Percentiles rank a stretch among this genome's conserved stretches.
Evolutionary conservation across 2,329 filamentous ascomycete species (phyloP).

Genomic region (Gaeumannomyces sp.): DNA sequence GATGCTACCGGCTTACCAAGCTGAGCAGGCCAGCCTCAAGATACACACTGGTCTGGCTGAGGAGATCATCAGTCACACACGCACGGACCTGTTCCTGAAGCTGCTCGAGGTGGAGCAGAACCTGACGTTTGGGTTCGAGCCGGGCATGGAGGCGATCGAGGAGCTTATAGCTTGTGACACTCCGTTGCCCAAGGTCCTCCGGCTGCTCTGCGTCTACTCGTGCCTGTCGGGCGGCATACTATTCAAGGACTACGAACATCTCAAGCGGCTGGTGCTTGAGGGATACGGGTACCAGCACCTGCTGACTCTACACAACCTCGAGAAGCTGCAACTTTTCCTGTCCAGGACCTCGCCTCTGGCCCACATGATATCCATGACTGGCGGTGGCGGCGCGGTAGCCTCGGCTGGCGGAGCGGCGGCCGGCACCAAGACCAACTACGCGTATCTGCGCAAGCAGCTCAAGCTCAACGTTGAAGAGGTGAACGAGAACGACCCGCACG

Average conservation of each 20-base stretch:
- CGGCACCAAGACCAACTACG: constrained; percentile 82
- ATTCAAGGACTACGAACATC: constrained; percentile 80
- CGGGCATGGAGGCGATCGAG: constrained; percentile 86
- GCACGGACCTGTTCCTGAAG: constrained; percentile 81
- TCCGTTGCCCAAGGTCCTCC: constrained; percentile 72
- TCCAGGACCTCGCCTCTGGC: constrained; percentile 70
- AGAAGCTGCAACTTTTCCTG: constrained; percentile 82
- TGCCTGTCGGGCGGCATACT: constrained; percentile 85
- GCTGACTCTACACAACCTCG: constrained; percentile 78
- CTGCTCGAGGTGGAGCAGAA: constrained; percentile 93
- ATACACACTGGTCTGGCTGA: constrained; percentile 88
- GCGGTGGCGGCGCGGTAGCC: constrained; percentile 40
- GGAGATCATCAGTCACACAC: constrained; percentile 90
- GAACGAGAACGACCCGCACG: constrained; percentile 87
- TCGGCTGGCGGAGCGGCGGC: constrained; percentile 30
- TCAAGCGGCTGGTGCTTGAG: constrained; percentile 81
- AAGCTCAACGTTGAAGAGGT: constrained; percentile 93
- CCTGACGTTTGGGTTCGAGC: constrained; percentile 82
- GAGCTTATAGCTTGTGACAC: constrained; percentile 89
- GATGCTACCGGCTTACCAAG: constrained; percentile 85
- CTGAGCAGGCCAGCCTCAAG: constrained; percentile 88
- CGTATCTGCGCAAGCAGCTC: constrained; percentile 76
- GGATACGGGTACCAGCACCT: constrained; percentile 95
- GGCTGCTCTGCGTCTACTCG: constrained; percentile 85
- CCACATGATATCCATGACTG: constrained; percentile 67